phyloP scores from a whole-genome alignment of 371 early-diverging fungal species.

The Aphelidium insulamus region DNA sequence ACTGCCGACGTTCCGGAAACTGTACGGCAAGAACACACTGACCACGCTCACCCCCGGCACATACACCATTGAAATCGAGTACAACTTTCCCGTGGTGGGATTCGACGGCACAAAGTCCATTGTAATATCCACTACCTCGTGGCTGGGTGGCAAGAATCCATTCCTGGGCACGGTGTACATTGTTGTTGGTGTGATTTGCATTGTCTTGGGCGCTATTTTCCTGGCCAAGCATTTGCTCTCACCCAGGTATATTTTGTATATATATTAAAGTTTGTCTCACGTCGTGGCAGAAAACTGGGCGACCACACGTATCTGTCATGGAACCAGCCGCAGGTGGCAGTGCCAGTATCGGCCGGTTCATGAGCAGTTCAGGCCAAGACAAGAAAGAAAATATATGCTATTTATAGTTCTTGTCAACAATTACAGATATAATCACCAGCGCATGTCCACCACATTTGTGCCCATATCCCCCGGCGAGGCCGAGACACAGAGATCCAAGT shows the following conservation, averaged over 20 bases:
- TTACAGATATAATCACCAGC: no score
- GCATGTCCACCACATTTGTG: no score
- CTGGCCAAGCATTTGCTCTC: conserved; percentile 59
- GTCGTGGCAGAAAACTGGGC: conserved; percentile 47
- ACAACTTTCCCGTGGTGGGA: no score
- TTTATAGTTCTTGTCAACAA: no score
- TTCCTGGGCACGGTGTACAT: conserved; percentile 85
- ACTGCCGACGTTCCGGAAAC: conserved; percentile 85
- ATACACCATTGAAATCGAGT: no score
- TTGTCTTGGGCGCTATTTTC: conserved; percentile 62
- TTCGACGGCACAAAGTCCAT: conserved; percentile 81
- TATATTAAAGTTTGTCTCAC: background rate
- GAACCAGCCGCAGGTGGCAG: no score
- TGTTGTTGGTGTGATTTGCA: conserved; percentile 58
- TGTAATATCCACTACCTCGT: conserved; percentile 70
- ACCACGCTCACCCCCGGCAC: no score
- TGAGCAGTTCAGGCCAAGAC: no score
- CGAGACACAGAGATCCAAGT: no score
- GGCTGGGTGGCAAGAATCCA: conserved; percentile 83
- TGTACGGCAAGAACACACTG: conserved; percentile 54
- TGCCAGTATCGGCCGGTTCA: no score
- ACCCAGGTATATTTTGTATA: conserved; percentile 37
- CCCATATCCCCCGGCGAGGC: no score
- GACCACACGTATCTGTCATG: conserved; percentile 81
- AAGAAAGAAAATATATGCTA: no score